Percentiles rank a stretch among this genome's conserved stretches.
Conservation (phyloP, 2,329 filamentous ascomycete genomes). For the Arthrobotrys pseudoclavata region DNA sequence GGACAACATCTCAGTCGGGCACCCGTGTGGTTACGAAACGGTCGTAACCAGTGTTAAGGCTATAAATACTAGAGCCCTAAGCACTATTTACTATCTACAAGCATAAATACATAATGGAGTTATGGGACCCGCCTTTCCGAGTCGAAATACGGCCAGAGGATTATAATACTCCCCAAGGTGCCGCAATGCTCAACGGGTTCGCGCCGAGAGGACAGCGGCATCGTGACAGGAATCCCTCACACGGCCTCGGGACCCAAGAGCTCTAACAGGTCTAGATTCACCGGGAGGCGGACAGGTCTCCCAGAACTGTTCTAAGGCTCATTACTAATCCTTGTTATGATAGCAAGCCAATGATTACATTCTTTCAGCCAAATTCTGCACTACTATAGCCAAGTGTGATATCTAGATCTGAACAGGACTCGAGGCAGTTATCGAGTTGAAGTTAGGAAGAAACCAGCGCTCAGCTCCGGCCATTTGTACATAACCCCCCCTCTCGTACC, state of each 20-base stretch:
- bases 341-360: slow-evolving; percentile 12
- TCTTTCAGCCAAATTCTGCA: slow-evolving; percentile 14
- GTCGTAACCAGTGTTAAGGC: not conserved
- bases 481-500: not conserved
- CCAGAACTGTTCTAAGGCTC: not conserved
- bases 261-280: slow-evolving; percentile 1
- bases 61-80: not conserved
- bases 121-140: not conserved
- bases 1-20: not conserved
- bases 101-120: not conserved
- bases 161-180: not conserved
- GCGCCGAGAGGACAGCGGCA: not conserved
- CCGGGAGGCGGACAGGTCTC: not conserved
- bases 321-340: not conserved
- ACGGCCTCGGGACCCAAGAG: not conserved
- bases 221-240: not conserved
- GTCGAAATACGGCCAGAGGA: not conserved
- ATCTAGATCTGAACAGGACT: slow-evolving; percentile 5
- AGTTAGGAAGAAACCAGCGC: not conserved
- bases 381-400: not conserved
- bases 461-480: slow-evolving; percentile 16
- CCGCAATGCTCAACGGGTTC: slow-evolving; percentile 7
- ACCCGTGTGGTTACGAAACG: not conserved
- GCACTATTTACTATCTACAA: slow-evolving; percentile 1
- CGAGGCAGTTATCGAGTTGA: not conserved